Conservation (phyloP, 495 filamentous ascomycete genomes). For the Penicillium soppii region DNA sequence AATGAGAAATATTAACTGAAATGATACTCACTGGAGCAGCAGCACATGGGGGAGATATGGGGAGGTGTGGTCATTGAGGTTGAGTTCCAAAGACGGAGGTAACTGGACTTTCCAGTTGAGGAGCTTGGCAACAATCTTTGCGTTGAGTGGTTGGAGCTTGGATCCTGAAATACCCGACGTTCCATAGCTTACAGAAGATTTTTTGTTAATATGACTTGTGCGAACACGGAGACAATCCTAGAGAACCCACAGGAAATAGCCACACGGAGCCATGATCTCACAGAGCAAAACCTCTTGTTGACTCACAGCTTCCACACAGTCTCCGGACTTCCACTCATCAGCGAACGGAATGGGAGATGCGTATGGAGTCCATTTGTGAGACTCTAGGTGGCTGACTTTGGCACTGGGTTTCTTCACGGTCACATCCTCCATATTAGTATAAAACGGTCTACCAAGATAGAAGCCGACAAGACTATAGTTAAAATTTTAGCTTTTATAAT, state of each 20-base stretch:
- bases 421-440: constrained; percentile 23
- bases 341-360: not conserved
- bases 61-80: constrained; percentile 11
- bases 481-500: too few species aligned
- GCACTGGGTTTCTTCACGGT: constrained; percentile 19
- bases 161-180: constrained; percentile 11
- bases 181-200: constrained; percentile 9
- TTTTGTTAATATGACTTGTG: too few species aligned
- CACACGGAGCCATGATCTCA: constrained; percentile 29
- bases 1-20: not conserved
- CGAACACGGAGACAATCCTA: too few species aligned
- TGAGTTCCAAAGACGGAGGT: constrained; percentile 19
- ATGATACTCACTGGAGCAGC: constrained; percentile 32
- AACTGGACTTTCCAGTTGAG: constrained; percentile 26
- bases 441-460: constrained; percentile 28
- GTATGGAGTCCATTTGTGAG: constrained; percentile 11
- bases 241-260: constrained; percentile 14
- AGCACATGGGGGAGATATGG: constrained; percentile 31
- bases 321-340: not conserved
- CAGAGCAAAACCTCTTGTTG: constrained; percentile 25
- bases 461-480: constrained; percentile 33
- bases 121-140: constrained; percentile 19
- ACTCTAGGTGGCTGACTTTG: not conserved
- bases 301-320: constrained; percentile 7
- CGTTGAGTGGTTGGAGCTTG: constrained; percentile 16